phyloP scores from a whole-genome alignment of 2,329 filamentous ascomycete genomes.

The Colletotrichum costaricense region DNA sequence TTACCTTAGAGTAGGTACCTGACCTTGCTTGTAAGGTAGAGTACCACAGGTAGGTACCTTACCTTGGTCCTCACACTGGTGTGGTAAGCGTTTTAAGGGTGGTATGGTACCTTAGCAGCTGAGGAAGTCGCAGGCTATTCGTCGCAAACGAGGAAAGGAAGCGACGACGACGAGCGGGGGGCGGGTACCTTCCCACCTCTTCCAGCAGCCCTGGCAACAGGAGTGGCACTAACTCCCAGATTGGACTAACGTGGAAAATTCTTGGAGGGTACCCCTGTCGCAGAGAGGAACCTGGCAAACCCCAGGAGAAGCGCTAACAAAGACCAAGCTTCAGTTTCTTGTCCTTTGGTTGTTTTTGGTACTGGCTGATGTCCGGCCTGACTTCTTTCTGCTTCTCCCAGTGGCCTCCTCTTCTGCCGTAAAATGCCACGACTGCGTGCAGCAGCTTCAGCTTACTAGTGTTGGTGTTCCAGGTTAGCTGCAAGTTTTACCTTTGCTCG shows the following conservation, averaged over 20 bases:
- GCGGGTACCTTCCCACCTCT: conserved; percentile 3
- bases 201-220: conserved; percentile 28
- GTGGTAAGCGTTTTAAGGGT: neutral
- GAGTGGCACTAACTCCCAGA: neutral
- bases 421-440: neutral
- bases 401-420: neutral
- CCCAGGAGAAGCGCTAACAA: conserved; percentile 19
- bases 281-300: conserved; percentile 28
- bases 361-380: neutral
- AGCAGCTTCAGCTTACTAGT: neutral
- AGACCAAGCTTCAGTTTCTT: conserved; percentile 30
- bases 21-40: too few relatives aligned
- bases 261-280: conserved; percentile 23
- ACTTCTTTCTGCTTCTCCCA: conserved; percentile 1
- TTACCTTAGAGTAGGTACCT: neutral
- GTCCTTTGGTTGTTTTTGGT: neutral
- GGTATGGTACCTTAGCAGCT: neutral
- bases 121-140: conserved; percentile 1
- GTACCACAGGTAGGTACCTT: neutral
- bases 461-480: neutral
- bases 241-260: conserved; percentile 7
- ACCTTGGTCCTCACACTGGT: neutral
- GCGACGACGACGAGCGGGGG: neutral
- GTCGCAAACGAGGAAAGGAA: conserved; percentile 25
- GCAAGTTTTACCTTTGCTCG: neutral